These are phyloP conservation scores for Coemansia sp. DNA, from an alignment of 192 early-diverging fungal species.

Conservation along the genomic window DNA sequence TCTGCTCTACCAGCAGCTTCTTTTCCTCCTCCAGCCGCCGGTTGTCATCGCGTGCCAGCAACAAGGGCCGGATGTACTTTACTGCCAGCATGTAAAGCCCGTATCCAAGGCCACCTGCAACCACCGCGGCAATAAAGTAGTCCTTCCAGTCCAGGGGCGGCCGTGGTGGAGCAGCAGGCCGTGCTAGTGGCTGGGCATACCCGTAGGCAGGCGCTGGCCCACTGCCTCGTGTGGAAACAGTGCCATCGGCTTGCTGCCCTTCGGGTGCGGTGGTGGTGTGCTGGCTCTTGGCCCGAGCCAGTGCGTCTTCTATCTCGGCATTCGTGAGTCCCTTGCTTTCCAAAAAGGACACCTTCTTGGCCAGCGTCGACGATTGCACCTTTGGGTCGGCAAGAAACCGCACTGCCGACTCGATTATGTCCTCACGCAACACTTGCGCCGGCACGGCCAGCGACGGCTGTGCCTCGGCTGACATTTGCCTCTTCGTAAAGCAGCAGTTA, in stretches of 20 bases:
- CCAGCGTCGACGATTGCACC: slow-evolving; percentile 82
- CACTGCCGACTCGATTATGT: slow-evolving; percentile 79
- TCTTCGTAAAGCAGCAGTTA: not conserved
- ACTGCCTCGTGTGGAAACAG: not conserved
- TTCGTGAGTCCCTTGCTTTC: slow-evolving; percentile 91
- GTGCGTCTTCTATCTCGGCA: slow-evolving; percentile 89
- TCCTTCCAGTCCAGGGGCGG: slow-evolving; percentile 89
- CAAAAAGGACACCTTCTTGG: slow-evolving; percentile 92
- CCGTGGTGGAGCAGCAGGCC: slow-evolving; percentile 58
- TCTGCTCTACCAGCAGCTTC: slow-evolving; percentile 62
- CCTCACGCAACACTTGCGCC: slow-evolving; percentile 57
- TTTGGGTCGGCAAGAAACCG: slow-evolving; percentile 92
- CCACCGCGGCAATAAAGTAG: slow-evolving; percentile 82
- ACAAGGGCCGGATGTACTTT: slow-evolving; percentile 35
- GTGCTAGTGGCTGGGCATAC: slow-evolving; percentile 45
- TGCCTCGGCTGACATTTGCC: slow-evolving; percentile 28
- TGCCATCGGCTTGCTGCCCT: slow-evolving; percentile 8
- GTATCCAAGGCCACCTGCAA: slow-evolving; percentile 86
- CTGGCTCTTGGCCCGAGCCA: slow-evolving; percentile 58
- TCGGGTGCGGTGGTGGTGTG: slow-evolving; percentile 13
- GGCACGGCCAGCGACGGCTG: slow-evolving; percentile 8
- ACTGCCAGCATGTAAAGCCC: slow-evolving; percentile 73
- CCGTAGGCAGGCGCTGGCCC: slow-evolving; percentile 23
- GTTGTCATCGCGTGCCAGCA: slow-evolving; percentile 51
- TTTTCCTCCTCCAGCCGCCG: slow-evolving; percentile 59